A percentile compares a stretch with the other conserved stretches of the same genome.
These are phyloP conservation scores for Gracilariopsis chorda DNA, from an alignment of 23 red algal species.

Conservation along the genomic window DNA sequence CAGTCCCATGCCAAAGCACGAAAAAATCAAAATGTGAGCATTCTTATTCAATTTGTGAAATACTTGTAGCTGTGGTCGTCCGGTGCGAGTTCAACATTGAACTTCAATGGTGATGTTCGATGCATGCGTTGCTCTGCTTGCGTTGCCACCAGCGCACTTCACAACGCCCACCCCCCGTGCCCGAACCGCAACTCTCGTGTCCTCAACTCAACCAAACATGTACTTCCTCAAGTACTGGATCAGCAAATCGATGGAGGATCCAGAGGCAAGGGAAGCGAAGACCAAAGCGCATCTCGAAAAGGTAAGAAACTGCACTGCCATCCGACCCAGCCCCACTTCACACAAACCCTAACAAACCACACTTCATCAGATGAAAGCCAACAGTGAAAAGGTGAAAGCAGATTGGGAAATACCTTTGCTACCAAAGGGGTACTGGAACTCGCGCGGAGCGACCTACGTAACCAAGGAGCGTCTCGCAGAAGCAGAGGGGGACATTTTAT, in stretches of 20 bases:
- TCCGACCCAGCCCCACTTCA: not conserved
- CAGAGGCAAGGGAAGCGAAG: constrained; percentile 16
- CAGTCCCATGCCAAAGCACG: too few relatives aligned
- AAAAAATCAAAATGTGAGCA: too few relatives aligned
- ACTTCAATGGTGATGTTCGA: too few relatives aligned
- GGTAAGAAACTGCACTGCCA: not conserved
- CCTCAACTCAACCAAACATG: not conserved
- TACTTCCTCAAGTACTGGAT: constrained; percentile 46
- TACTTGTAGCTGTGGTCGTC: too few relatives aligned
- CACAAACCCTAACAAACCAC: not conserved
- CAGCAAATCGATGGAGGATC: not conserved
- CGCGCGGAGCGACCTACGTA: not conserved
- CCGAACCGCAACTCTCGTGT: too few relatives aligned
- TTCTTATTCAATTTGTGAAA: too few relatives aligned
- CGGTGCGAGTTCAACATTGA: too few relatives aligned
- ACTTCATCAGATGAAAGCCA: not conserved
- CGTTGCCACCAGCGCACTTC: too few relatives aligned
- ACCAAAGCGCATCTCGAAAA: constrained; percentile 13
- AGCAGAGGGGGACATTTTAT: constrained; percentile 16
- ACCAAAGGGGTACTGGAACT: constrained; percentile 20
- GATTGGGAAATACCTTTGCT: not conserved
- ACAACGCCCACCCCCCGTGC: too few relatives aligned
- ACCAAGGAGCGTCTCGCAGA: constrained; percentile 18
- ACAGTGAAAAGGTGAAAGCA: not conserved
- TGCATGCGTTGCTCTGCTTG: too few relatives aligned